Base-by-base conservation (phyloP, 306 rosid genomes). In the Rubus idaeus region DNA sequence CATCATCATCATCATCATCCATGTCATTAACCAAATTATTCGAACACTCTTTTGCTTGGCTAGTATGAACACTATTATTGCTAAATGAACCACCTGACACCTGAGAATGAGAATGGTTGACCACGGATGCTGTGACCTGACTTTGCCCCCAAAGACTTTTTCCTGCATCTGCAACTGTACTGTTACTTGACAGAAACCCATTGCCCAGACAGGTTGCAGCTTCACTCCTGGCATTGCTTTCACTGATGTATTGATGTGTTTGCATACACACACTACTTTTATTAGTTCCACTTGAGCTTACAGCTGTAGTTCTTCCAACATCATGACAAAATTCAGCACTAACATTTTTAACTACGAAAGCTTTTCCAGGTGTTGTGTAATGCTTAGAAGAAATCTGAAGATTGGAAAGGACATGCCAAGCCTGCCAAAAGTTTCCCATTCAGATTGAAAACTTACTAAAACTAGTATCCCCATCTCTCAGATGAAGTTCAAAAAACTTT, bases 321-420 rank as follows among this genome's bases (percentile, higher is more conserved):
- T 78, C 79, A 76, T 78, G 72, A 88, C 60, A 51, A 60, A 10
- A 57, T 17, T 71, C 80, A 46, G 80, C 61, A 80, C 75, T 51
- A 39, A 61, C 68, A 75, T 70, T 79, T 74, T 78, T 78, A 75
- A 87, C 84, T 46, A 70, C 72, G 55, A 73, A 80, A 73, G 84
- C 66, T 84, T 88, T 88, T 75, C 97, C 99, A 49, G 90, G 93
- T 81, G 78, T 92, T 63, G 71, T 77, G 72, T 89, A 89, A 67
- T 71, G 84, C 86, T 87, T 83, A 75, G 71, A 63, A 73, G 94
- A 92, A 79, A 77, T 83, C 80, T 88, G 88, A 72, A 88, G 85
- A 84, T 81, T 87, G 62, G 96, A 90, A 82, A 90, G 92, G 70
- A 74, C 86, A 68, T 66, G 74, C 96, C 97, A 95, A 53, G 92